A percentile compares a stretch with the other conserved stretches of the same genome.
Evolutionary conservation across 2,329 filamentous ascomycete species (phyloP).

Genomic region (Teratosphaeria nubilosa): DNA sequence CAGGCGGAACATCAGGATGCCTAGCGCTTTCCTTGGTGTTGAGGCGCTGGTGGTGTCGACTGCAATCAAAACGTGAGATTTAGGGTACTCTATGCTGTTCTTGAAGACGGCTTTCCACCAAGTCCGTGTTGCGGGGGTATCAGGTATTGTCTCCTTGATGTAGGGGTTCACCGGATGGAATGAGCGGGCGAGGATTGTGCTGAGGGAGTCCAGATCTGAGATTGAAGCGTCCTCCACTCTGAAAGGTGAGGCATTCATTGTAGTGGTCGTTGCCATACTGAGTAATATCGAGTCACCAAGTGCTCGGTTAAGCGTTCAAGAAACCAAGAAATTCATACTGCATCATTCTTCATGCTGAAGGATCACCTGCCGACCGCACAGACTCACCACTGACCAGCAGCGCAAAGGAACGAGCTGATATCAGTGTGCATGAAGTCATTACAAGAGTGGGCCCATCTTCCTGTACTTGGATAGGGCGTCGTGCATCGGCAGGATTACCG

Average conservation of each 20-base stretch:
- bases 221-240: neutral
- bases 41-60: constrained; percentile 1
- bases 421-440: too few relatives aligned
- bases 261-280: neutral
- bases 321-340: too few relatives aligned
- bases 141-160: constrained; percentile 13
- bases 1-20: constrained; percentile 10
- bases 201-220: constrained; percentile 10
- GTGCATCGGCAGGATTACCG: too few relatives aligned
- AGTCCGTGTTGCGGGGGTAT: constrained; percentile 9
- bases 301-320: too few relatives aligned
- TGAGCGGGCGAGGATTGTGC: constrained; percentile 17
- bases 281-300: too few relatives aligned
- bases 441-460: too few relatives aligned
- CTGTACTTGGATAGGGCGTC: too few relatives aligned
- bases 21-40: constrained; percentile 2
- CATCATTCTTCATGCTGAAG: too few relatives aligned
- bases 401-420: too few relatives aligned
- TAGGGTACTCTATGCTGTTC: constrained; percentile 7
- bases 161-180: constrained; percentile 18
- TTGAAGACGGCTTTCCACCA: constrained; percentile 17
- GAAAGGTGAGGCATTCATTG: neutral
- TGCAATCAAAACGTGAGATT: constrained; percentile 10
- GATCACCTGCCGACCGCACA: too few relatives aligned
- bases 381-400: too few relatives aligned